Evolutionary conservation across 495 filamentous ascomycete genomes (phyloP).

Genomic region (Aspergillus homomorphus): DNA sequence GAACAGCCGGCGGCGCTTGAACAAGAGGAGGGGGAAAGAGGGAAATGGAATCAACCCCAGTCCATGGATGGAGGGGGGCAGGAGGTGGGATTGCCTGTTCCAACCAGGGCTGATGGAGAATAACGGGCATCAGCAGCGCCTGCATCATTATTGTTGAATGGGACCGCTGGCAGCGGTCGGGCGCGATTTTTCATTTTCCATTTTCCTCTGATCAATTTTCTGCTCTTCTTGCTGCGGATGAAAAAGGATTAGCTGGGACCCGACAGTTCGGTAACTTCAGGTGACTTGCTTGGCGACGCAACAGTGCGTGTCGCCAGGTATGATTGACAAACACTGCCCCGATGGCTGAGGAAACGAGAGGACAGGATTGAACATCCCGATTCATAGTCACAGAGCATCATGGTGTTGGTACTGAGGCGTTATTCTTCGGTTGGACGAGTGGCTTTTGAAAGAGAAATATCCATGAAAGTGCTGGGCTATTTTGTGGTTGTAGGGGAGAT

Average conservation of each 20-base stretch:
- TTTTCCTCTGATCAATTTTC: not conserved
- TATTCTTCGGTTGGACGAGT: not conserved
- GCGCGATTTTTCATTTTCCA: conserved; percentile 12
- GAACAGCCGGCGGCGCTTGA: not conserved
- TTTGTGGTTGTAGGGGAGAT: too few species aligned
- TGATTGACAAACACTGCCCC: conserved; percentile 30
- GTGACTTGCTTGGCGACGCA: conserved; percentile 32
- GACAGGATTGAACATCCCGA: conserved; percentile 2
- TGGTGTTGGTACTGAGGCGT: not conserved
- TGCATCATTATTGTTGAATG: conserved; percentile 9
- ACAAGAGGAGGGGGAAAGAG: conserved; percentile 1
- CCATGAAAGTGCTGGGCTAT: not conserved
- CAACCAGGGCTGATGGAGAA: conserved; percentile 6
- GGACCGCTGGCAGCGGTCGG: conserved; percentile 17
- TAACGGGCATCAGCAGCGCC: conserved; percentile 8
- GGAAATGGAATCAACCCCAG: conserved; percentile 12
- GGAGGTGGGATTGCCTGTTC: not conserved
- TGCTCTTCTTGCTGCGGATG: conserved; percentile 5
- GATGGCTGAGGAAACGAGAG: conserved; percentile 10
- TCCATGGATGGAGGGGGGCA: not conserved
- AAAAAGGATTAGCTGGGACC: conserved; percentile 30
- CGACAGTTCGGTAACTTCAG: conserved; percentile 37
- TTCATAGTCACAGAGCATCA: not conserved
- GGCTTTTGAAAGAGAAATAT: not conserved
- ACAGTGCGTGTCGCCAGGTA: conserved; percentile 31